A percentile compares a stretch with the other conserved stretches of the same genome.
phyloP scores from a whole-genome alignment of 805 yeast genomes.

The Cyberlindnera meyerae region DNA sequence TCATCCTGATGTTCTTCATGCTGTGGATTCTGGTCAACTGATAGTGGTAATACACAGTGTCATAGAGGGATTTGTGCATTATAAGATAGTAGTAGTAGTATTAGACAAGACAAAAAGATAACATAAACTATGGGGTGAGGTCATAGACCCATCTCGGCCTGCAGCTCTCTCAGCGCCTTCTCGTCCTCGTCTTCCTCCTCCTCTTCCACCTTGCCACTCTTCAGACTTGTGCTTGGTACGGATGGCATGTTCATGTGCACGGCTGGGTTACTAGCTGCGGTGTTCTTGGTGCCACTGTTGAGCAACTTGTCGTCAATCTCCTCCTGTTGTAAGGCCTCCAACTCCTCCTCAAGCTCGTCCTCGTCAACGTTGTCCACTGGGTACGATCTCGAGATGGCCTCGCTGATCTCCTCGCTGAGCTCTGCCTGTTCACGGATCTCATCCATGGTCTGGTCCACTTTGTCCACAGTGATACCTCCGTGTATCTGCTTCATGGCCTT shows the following conservation, averaged over 20 bases:
- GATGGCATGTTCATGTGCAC: constrained; percentile 38
- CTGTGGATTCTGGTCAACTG: constrained; percentile 75
- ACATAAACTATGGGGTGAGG: not conserved
- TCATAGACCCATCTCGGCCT: constrained; percentile 82
- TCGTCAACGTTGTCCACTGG: constrained; percentile 76
- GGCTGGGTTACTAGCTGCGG: constrained; percentile 4
- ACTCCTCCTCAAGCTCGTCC: constrained; percentile 92
- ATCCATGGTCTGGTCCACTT: constrained; percentile 97
- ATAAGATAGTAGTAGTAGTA: no score
- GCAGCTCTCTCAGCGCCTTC: constrained; percentile 71
- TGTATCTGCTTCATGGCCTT: constrained; percentile 95
- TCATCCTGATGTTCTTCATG: constrained; percentile 69
- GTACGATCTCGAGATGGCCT: constrained; percentile 92
- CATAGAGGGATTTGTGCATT: not conserved
- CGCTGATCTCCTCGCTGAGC: constrained; percentile 89
- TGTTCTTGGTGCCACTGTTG: constrained; percentile 32
- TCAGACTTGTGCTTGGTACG: constrained; percentile 36
- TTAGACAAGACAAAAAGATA: not conserved
- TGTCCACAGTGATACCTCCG: constrained; percentile 90
- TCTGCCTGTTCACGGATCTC: constrained; percentile 96
- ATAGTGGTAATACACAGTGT: not conserved
- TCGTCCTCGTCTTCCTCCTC: constrained; percentile 78
- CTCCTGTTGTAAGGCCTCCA: constrained; percentile 83
- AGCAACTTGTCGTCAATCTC: constrained; percentile 57
- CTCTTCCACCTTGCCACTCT: constrained; percentile 24